Evolutionary conservation across 2,329 filamentous ascomycete genomes (phyloP), one percentile per base, ranked within the genome.

Genomic region (Claviceps sp.): DNA sequence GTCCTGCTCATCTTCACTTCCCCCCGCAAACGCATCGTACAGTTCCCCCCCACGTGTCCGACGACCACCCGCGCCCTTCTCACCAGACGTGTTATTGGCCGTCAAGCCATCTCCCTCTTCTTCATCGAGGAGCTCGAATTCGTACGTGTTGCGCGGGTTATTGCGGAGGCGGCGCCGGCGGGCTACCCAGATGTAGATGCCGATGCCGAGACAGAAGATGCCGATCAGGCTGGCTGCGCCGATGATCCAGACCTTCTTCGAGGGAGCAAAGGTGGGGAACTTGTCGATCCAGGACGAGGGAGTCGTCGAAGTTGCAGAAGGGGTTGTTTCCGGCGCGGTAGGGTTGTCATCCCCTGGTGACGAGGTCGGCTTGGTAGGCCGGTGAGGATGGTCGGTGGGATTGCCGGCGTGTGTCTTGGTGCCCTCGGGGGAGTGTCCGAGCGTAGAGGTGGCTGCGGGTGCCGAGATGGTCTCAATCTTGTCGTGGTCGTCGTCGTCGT

Each of bases 1-100:
- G 37, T 50, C 51, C 17, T 69, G 62, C 3, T 70, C 90, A 53
- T 91, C 91, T 24, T 79, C 77, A 55, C 78, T 82, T 50, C 89
- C 91, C 16, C 88, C 90, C 0, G 93, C 93, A 74, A 98, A 98
- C 4, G 93, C 93, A 73, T 98, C 93, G 66, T 98, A 98, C 45
- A 98, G 72, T 71, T 97, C 91, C 30, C 91, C 89, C 2, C 89
- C 93, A 19, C 88, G 68, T 50, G 76, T 74, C 57, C 78, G 74
- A 53, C 73, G 72, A 17, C 70, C 60, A 8, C 73, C 68, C 55
- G 51, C 65, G 54, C 63, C 70, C 69, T 70, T 77, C 65, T 72
- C 72, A 49, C 65, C 70, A 54, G 30, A 34, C 30, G 30, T 10
- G 30, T 34, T 34, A 34, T 34, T 34, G 1, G 68, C 64, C 50